A percentile compares a stretch with the other conserved stretches of the same genome.
phyloP scores from a whole-genome alignment of 2,329 filamentous ascomycete genomes.

The Aspergillus intermedius region DNA sequence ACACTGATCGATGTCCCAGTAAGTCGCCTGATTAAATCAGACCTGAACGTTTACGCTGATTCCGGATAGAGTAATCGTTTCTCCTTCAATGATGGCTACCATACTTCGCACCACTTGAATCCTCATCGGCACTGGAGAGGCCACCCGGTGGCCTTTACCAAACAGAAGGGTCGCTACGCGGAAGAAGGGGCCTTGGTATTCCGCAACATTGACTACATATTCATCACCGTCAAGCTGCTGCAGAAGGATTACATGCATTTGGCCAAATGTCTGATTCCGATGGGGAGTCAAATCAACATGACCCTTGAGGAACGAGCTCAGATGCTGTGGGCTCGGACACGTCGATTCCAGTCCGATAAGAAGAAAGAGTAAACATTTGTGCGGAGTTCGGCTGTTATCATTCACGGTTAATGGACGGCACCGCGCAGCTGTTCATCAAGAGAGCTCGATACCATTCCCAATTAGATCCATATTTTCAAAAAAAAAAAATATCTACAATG shows the following conservation, averaged over 20 bases:
- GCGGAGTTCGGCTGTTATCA: no score
- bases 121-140: conserved; percentile 67
- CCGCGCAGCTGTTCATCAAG: no score
- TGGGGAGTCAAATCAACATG: conserved; percentile 64
- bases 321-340: conserved; percentile 60
- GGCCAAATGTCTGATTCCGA: conserved; percentile 64
- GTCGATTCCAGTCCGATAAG: conserved; percentile 48
- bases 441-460: no score
- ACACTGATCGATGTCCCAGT: conserved; percentile 73
- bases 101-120: conserved; percentile 51
- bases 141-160: conserved; percentile 66
- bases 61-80: conserved; percentile 63
- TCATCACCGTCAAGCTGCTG: conserved; percentile 63
- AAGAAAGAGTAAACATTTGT: neutral
- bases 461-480: no score
- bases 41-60: neutral
- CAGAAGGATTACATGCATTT: conserved; percentile 65
- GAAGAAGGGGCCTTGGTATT: conserved; percentile 67
- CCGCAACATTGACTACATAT: conserved; percentile 73
- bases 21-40: conserved; percentile 30
- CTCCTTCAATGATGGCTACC: conserved; percentile 78
- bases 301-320: conserved; percentile 56
- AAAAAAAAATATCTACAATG: no score
- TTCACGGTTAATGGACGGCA: no score
- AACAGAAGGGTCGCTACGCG: conserved; percentile 61